Evolutionary conservation across 164 flowering plant species (phyloP).

Genomic region (Malania oleifera): DNA sequence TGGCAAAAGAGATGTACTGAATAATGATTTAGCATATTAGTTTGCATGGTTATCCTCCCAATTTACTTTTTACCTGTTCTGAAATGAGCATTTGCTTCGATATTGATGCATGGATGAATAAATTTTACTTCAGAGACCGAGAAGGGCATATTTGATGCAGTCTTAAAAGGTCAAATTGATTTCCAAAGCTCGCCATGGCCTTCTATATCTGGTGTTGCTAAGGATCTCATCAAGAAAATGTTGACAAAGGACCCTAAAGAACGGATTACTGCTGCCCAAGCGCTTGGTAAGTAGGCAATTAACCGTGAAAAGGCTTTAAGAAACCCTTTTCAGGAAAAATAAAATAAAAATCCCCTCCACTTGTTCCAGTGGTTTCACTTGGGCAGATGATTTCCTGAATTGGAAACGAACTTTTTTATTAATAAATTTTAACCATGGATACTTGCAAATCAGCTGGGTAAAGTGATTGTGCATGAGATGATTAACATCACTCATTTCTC

Average conservation of each 20-base stretch:
- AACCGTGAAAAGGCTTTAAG: not conserved
- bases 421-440: no score
- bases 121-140: conserved; percentile 61
- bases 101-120: not conserved
- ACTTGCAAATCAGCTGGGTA: no score
- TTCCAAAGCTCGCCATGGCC: conserved; percentile 78
- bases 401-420: no score
- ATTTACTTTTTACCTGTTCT: not conserved
- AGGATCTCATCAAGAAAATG: conserved; percentile 81
- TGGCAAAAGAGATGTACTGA: no score
- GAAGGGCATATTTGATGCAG: conserved; percentile 59
- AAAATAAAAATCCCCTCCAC: not conserved
- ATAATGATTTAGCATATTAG: no score
- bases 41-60: not conserved
- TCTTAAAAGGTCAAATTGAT: conserved; percentile 48
- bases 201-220: conserved; percentile 64
- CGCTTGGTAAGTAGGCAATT: conserved; percentile 50
- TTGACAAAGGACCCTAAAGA: conserved; percentile 55
- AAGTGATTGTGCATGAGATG: no score
- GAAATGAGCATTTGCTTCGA: not conserved
- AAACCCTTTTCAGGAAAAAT: not conserved
- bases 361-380: no score
- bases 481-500: no score
- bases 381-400: no score
- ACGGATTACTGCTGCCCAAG: conserved; percentile 78